Evolutionary conservation across 2,329 filamentous ascomycete genomes (phyloP).

Genomic region (Pleurostoma richardsiae): DNA sequence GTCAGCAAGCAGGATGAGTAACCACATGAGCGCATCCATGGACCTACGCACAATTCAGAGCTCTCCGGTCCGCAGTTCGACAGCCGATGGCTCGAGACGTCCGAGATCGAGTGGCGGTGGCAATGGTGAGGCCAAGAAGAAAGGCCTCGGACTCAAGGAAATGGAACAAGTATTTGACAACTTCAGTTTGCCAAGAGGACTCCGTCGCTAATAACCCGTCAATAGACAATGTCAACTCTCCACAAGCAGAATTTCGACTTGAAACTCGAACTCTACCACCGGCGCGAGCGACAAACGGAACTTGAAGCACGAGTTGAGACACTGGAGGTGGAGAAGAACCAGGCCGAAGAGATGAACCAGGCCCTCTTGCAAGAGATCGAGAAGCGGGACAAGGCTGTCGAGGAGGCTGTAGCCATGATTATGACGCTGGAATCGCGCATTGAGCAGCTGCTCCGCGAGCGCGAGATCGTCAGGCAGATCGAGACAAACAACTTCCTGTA

Average conservation of each 20-base stretch:
- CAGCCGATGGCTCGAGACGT: slow-evolving; percentile 24
- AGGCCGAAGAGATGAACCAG: slow-evolving; percentile 53
- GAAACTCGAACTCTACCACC: slow-evolving; percentile 67
- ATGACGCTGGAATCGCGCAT: slow-evolving; percentile 57
- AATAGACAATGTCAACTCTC: slow-evolving; percentile 58
- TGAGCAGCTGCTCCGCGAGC: slow-evolving; percentile 47
- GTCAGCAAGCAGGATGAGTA: slow-evolving; percentile 27
- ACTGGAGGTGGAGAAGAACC: slow-evolving; percentile 47
- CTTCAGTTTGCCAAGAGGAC: slow-evolving; percentile 3
- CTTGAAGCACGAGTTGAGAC: slow-evolving; percentile 54
- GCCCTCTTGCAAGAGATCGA: slow-evolving; percentile 52
- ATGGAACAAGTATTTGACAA: slow-evolving; percentile 54
- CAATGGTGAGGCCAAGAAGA: slow-evolving; percentile 37
- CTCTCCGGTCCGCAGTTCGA: slow-evolving; percentile 30
- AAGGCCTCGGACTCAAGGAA: slow-evolving; percentile 59
- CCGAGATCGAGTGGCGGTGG: slow-evolving; percentile 37
- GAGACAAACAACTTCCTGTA: slow-evolving; percentile 34
- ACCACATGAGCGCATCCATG: slow-evolving; percentile 30
- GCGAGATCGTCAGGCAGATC: slow-evolving; percentile 46
- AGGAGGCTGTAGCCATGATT: slow-evolving; percentile 67
- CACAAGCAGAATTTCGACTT: slow-evolving; percentile 76
- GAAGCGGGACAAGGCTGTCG: slow-evolving; percentile 64
- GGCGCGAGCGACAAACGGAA: slow-evolving; percentile 56
- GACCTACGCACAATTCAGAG: slow-evolving; percentile 31
- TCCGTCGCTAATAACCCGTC: neutral